A percentile compares a stretch with the other conserved stretches of the same genome.
These are phyloP conservation scores for Taxillus chinensis DNA, from an alignment of 164 flowering plant genomes.

Conservation along the genomic window DNA sequence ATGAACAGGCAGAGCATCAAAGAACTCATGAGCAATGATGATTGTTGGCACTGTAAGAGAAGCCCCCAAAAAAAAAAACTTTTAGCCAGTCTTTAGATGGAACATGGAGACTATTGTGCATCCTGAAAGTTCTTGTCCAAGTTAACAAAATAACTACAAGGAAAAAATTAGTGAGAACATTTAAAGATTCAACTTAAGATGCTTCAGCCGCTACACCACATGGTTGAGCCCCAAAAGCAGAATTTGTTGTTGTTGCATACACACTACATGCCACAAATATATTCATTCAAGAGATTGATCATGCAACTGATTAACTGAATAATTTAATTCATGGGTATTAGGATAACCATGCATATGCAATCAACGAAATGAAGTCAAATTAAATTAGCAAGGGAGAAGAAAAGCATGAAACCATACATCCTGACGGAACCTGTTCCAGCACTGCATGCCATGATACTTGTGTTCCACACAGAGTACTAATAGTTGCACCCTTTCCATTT, in stretches of 20 bases:
- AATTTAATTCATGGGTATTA: too few species aligned
- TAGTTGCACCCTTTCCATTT: slow-evolving; percentile 22
- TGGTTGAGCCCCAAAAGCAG: too few species aligned
- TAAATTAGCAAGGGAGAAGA: not conserved
- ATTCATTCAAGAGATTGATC: too few species aligned
- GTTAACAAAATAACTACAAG: too few species aligned
- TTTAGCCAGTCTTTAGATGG: not conserved
- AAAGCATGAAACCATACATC: slow-evolving; percentile 44
- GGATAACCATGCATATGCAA: not conserved
- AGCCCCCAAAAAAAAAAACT: not conserved
- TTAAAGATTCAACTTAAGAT: too few species aligned
- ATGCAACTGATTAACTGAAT: too few species aligned
- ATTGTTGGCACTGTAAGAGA: slow-evolving; percentile 66
- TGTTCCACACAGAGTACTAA: slow-evolving; percentile 50
- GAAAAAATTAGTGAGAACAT: too few species aligned
- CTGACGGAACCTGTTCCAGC: slow-evolving; percentile 83
- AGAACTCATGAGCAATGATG: slow-evolving; percentile 86
- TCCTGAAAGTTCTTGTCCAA: too few species aligned
- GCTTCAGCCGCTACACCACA: too few species aligned
- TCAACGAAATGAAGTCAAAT: not conserved
- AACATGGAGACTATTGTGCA: too few species aligned
- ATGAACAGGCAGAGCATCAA: slow-evolving; percentile 91
- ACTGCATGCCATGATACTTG: slow-evolving; percentile 88
- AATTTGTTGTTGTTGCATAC: not conserved
- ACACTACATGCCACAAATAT: not conserved